Evolutionary conservation across 1,284 basidiomycete species (phyloP), one percentile per base, ranked within the genome.

Genomic region (Cutaneotrichosporon spelunceum): DNA sequence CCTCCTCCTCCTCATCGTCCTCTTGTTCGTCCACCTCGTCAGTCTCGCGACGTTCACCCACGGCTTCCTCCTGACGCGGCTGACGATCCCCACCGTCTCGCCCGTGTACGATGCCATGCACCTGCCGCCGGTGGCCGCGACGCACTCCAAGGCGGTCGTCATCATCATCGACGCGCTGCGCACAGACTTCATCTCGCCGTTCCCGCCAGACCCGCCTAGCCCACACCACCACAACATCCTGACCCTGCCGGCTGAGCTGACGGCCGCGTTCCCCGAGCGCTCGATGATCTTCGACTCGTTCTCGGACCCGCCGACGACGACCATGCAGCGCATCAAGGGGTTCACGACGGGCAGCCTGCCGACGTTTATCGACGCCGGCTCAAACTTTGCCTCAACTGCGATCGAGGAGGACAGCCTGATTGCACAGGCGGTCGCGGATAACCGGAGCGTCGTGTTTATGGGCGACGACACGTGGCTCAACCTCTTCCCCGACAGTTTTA

Each of bases 381-480:
- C 87, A 57, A 98, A 93, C 76, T 97, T 99, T 80, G 90, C 88
- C 23, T 92, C 86, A 0, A 87, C 87, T 0, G 87, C 87, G 0
- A 90, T 97, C 49, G 82, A 83, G 13, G 95, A 99, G 78, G 96
- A 99, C 76, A 93, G 89, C 0, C 79, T 92, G 48, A 79, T 93
- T 4, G 82, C 69, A 67, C 87, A 84, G 79, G 70, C 82, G 5
- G 70, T 74, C n/a, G 58, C 70, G 19, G 80, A 75, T 19, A 80
- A 77, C 53, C 80, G 80, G 65, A 74, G 67, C 24, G 61, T 80
- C 56, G 75, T 88, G 0, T 90, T 98, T 74, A 93, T 91, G 85
- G 95, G 95, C 0, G 95, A 99, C 74, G 92, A 98, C 74, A 99
- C 95, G 0, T 99, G 96, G 96, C 84, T 88, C 75, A 86, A 87